Evolutionary conservation across 176 grass and related monocot genomes (phyloP), one percentile per base, ranked within the genome.

Genomic region (Oryza meyeriana): DNA sequence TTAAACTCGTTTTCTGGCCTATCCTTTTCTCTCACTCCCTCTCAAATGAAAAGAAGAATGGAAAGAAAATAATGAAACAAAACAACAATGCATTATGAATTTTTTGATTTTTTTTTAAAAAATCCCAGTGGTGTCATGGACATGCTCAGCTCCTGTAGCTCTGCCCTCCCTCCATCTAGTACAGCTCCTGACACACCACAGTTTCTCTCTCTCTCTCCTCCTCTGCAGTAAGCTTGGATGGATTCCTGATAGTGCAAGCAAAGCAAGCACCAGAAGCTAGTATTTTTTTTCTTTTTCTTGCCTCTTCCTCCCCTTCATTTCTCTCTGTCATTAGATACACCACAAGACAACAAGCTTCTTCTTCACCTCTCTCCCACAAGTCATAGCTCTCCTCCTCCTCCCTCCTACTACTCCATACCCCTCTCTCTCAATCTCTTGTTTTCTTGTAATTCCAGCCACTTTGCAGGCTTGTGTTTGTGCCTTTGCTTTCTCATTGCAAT

Each of bases 221-320:
- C 80, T 81, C 79, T 89, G 33, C 69, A 84, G 83, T 88, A 90
- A 80, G 89, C 83, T 97, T 87, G 88, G 92, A 94, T 83, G 88
- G 94, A 92, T 97, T 94, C 92, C 94, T 97, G 94, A 84, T 88
- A 94, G 94, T 97, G 89, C 89, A 97, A 97, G 94, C 91, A 88
- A 97, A 94, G 94, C 89, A 92, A 92, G 83, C 82, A 85, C 79
- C 90, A 63, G 83, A 90, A 84, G 74, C 85, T 90, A 87, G 63
- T 72, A 79, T 59, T 59, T 59, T 59, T 25, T 25, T 25, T 11
- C 25, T 78, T 76, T 87, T 74, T 59, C 69, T 73, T 67, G 79
- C 72, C 71, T 47, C 61, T 57, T 72, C 75, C 59, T 38, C 61
- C 25, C 70, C 68, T 79, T 75, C 84, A 66, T 86, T 18, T 87